Percentiles rank a stretch among this genome's conserved stretches.
Conservation (phyloP, 1,284 basidiomycete genomes). For the Chalciporus piperatoides region DNA sequence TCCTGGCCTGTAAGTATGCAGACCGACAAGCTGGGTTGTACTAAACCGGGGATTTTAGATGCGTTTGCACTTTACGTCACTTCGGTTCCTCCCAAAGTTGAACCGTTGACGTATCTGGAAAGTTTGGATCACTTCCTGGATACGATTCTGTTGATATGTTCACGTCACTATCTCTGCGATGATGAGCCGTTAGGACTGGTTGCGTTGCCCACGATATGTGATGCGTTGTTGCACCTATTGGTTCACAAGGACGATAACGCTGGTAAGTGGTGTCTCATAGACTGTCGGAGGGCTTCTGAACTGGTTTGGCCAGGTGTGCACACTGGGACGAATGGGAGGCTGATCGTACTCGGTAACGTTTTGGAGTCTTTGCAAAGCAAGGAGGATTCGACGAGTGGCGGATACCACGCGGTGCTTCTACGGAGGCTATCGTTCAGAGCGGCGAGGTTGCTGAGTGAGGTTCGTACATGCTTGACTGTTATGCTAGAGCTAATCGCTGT, state of each 20-base stretch:
- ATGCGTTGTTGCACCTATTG: slow-evolving; percentile 42
- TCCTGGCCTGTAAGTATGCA: slow-evolving; percentile 24
- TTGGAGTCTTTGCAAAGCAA: slow-evolving; percentile 21
- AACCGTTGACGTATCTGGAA: slow-evolving; percentile 44
- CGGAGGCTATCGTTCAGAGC: slow-evolving; percentile 14
- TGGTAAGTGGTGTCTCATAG: slow-evolving; percentile 31
- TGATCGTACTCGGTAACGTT: slow-evolving; percentile 37
- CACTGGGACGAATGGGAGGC: slow-evolving; percentile 48
- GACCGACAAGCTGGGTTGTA: not conserved
- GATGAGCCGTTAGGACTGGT: slow-evolving; percentile 50
- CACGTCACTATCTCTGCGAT: slow-evolving; percentile 39
- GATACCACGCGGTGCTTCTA: slow-evolving; percentile 14
- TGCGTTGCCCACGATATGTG: slow-evolving; percentile 46
- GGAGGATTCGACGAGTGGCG: slow-evolving; percentile 1
- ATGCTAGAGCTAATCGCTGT: slow-evolving; percentile 1
- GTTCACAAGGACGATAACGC: slow-evolving; percentile 25
- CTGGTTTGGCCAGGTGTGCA: slow-evolving; percentile 10
- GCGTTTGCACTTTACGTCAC: slow-evolving; percentile 49
- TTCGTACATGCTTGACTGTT: slow-evolving; percentile 1
- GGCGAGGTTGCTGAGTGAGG: slow-evolving; percentile 12
- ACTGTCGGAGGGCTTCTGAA: not conserved
- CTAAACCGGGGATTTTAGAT: slow-evolving; percentile 35
- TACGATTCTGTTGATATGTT: slow-evolving; percentile 44
- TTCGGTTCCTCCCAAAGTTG: slow-evolving; percentile 24
- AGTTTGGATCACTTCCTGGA: slow-evolving; percentile 55